These are phyloP conservation scores for Didymella lethalis DNA, from an alignment of 2,329 filamentous ascomycete genomes.

Conservation along the genomic window DNA sequence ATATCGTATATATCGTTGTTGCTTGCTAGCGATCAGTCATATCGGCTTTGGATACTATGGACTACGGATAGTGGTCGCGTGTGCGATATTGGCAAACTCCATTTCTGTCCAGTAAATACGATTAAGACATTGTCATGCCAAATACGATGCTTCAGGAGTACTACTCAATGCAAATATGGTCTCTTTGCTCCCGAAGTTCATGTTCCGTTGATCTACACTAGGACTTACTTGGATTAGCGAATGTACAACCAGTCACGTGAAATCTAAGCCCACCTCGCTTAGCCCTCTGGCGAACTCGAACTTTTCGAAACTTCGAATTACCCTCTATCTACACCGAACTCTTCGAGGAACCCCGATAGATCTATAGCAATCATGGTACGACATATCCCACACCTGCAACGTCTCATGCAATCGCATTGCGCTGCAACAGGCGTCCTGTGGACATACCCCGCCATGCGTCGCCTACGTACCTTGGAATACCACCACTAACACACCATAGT, in stretches of 20 bases:
- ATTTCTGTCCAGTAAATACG: background rate
- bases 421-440: background rate
- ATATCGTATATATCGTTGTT: background rate
- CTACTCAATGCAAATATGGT: no score
- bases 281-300: no score
- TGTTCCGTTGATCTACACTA: no score
- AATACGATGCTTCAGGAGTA: no score
- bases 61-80: background rate
- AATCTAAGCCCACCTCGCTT: no score
- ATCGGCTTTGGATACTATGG: slow-evolving; percentile 2
- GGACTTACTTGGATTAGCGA: no score
- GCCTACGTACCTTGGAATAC: background rate
- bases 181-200: no score
- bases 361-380: slow-evolving; percentile 53
- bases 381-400: slow-evolving; percentile 13
- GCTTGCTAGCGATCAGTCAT: slow-evolving; percentile 10
- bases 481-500: slow-evolving; percentile 63
- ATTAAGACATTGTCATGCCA: background rate
- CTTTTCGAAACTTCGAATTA: slow-evolving; percentile 24
- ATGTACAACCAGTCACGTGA: no score
- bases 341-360: slow-evolving; percentile 58
- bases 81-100: background rate
- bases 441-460: slow-evolving; percentile 16
- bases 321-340: slow-evolving; percentile 38
- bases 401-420: background rate